These are phyloP conservation scores for Schoenoplectus tabernaemontani DNA, from an alignment of 202 grass and related monocot species.

Conservation along the genomic window DNA sequence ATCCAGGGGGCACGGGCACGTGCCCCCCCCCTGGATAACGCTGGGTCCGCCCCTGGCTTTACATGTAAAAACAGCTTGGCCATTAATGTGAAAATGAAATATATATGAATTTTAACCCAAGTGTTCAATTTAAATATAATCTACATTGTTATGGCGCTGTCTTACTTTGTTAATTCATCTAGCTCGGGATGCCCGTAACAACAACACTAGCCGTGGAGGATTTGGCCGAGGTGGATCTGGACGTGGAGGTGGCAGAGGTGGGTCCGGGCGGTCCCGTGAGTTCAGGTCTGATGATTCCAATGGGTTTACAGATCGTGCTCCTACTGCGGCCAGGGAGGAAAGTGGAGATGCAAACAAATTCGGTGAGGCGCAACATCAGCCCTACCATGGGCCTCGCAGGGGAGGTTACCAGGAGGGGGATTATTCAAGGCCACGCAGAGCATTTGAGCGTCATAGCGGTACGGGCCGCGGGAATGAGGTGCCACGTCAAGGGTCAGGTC, in stretches of 20 bases:
- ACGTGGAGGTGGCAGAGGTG: constrained; percentile 50
- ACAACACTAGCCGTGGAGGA: constrained; percentile 39
- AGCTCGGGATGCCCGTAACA: not conserved
- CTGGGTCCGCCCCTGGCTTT: no score
- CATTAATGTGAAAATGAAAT: not conserved
- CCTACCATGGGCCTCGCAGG: constrained; percentile 48
- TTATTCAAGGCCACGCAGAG: constrained; percentile 52
- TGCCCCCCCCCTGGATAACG: no score
- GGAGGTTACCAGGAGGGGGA: constrained; percentile 55
- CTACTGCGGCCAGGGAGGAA: constrained; percentile 23
- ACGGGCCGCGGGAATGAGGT: constrained; percentile 71
- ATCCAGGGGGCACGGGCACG: no score
- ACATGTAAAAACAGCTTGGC: not conserved
- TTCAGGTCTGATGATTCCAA: constrained; percentile 38
- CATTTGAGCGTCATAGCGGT: constrained; percentile 64
- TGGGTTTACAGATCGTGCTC: constrained; percentile 40
- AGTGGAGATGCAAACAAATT: constrained; percentile 23
- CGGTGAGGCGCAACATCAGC: constrained; percentile 35
- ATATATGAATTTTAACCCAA: not conserved
- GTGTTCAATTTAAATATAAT: not conserved
- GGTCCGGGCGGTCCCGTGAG: constrained; percentile 44
- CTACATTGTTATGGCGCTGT: not conserved
- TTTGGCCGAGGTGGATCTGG: constrained; percentile 41
- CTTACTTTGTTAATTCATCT: not conserved
- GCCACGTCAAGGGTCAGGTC: constrained; percentile 68